Conservation (phyloP, 2,329 filamentous ascomycete genomes). For the Aspergillus pseudoterreus region DNA sequence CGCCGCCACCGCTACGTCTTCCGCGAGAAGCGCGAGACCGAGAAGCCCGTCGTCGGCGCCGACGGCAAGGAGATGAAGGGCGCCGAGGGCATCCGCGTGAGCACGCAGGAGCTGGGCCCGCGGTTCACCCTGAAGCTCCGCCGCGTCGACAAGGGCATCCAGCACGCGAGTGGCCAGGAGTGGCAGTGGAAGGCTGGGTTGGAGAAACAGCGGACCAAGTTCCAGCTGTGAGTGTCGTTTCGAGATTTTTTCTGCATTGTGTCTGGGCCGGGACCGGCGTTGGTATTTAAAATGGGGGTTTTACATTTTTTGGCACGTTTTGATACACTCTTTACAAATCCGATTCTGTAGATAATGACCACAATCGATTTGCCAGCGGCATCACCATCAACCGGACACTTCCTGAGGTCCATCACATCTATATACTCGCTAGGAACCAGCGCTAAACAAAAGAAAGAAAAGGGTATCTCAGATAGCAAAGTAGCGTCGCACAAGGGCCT, state of each 20-base stretch:
- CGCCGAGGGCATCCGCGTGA: slow-evolving; percentile 78
- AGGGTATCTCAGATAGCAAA: slow-evolving; percentile 1
- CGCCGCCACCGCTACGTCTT: slow-evolving; percentile 89
- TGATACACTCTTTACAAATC: neutral
- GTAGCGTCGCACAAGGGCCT: neutral
- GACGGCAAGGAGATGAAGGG: slow-evolving; percentile 83
- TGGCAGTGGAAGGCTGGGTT: slow-evolving; percentile 97
- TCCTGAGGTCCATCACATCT: neutral
- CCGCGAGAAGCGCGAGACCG: slow-evolving; percentile 77
- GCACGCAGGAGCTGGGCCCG: slow-evolving; percentile 86
- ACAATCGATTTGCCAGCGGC: neutral
- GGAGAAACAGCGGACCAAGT: slow-evolving; percentile 91
- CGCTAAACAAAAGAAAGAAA: neutral
- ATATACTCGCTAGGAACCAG: neutral
- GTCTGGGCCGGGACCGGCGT: slow-evolving; percentile 8
- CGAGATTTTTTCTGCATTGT: slow-evolving; percentile 4
- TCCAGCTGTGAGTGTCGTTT: slow-evolving; percentile 64
- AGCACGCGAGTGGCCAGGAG: slow-evolving; percentile 69
- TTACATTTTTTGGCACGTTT: neutral
- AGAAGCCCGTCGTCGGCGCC: slow-evolving; percentile 77
- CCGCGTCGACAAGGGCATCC: slow-evolving; percentile 86
- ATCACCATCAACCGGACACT: neutral
- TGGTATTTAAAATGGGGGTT: neutral
- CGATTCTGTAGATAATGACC: neutral
- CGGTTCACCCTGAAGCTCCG: slow-evolving; percentile 81